Percentiles rank a stretch among this genome's conserved stretches.
phyloP scores from a whole-genome alignment of 371 early-diverging fungal genomes.

The Apophysomyces trapeziformis region DNA sequence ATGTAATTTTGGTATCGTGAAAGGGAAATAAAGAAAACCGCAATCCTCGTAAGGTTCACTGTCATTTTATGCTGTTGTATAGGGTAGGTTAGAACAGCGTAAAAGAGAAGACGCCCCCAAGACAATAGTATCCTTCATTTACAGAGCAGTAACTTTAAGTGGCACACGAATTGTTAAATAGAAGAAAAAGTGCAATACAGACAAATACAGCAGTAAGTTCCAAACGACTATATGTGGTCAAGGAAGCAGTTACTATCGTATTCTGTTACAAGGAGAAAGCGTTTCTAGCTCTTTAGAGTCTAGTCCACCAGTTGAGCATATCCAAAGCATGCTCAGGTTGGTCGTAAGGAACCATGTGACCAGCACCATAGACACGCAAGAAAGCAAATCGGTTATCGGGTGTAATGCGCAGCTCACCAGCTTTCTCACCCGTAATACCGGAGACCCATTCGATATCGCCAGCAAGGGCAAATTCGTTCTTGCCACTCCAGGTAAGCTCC shows the following conservation, averaged over 20 bases:
- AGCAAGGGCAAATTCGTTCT: constrained; percentile 64
- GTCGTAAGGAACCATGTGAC: constrained; percentile 87
- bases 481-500: constrained; percentile 82
- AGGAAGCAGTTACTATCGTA: not conserved
- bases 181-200: too few relatives aligned
- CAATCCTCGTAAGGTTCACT: not conserved
- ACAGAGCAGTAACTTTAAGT: not conserved
- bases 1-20: too few relatives aligned
- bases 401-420: constrained; percentile 79
- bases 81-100: not conserved
- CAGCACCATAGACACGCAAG: constrained; percentile 86
- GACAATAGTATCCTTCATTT: not conserved
- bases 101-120: not conserved
- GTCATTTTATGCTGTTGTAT: not conserved
- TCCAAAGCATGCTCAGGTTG: constrained; percentile 62
- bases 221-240: too few relatives aligned
- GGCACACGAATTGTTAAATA: too few relatives aligned
- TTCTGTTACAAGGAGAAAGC: not conserved
- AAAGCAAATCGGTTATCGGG: constrained; percentile 77
- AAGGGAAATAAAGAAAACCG: not conserved
- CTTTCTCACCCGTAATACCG: constrained; percentile 47
- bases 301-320: constrained; percentile 70
- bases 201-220: too few relatives aligned
- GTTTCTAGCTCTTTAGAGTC: constrained; percentile 13
- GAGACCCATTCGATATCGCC: constrained; percentile 66